phyloP scores from a whole-genome alignment of 352 stramenopile genomes.

The Plasmopara halstedii region DNA sequence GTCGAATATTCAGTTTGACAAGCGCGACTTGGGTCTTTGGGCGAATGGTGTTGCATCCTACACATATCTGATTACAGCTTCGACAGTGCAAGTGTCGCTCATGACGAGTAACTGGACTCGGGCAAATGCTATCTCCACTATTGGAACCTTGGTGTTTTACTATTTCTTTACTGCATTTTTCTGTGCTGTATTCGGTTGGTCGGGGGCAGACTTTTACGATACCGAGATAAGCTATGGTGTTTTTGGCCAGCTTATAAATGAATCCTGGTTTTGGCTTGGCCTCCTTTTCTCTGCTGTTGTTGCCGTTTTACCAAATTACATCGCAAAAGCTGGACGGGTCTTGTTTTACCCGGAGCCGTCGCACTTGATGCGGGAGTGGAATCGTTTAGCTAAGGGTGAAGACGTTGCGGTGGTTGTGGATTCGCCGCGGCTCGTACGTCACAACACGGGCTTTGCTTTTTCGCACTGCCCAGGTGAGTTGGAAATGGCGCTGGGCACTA shows the following conservation, averaged over 20 bases:
- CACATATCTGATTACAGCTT: conserved; percentile 81
- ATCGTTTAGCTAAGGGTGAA: conserved; percentile 73
- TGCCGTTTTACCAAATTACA: conserved; percentile 79
- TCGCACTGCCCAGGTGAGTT: conserved; percentile 69
- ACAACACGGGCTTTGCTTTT: conserved; percentile 83
- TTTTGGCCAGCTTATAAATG: conserved; percentile 41
- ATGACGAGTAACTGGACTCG: conserved; percentile 88
- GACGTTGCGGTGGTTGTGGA: conserved; percentile 48
- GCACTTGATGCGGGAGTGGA: conserved; percentile 87
- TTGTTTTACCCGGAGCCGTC: conserved; percentile 86
- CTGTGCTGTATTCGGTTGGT: conserved; percentile 67
- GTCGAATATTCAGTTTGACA: conserved; percentile 50
- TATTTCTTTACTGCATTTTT: conserved; percentile 84
- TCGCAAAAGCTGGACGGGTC: conserved; percentile 75
- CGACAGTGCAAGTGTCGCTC: conserved; percentile 74
- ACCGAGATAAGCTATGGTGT: conserved; percentile 66
- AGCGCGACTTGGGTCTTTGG: conserved; percentile 71
- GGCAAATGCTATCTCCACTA: conserved; percentile 57
- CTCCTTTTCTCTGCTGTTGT: conserved; percentile 50
- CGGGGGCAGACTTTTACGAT: conserved; percentile 71
- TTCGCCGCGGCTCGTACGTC: conserved; percentile 69
- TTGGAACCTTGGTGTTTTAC: conserved; percentile 83
- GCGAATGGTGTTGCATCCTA: conserved; percentile 75
- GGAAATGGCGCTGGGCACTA: conserved; percentile 57
- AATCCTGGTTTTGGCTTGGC: conserved; percentile 84